Evolutionary conservation across 257 asterid genomes (phyloP).

Genomic region (Penstemon davidsonii): DNA sequence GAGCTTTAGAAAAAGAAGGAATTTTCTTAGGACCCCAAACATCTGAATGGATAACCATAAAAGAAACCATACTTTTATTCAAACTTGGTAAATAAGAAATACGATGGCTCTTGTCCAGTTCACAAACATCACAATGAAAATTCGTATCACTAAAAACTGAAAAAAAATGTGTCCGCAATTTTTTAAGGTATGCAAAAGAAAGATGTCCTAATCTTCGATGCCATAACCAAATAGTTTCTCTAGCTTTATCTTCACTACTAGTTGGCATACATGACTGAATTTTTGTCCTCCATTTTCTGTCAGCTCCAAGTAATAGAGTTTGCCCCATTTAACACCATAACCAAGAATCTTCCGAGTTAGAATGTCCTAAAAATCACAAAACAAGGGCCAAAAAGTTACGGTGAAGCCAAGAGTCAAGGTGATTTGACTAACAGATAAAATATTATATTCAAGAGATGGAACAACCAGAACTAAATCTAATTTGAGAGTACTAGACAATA

Average conservation of each 20-base stretch:
- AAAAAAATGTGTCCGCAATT: no score
- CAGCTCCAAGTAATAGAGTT: conserved; percentile 17
- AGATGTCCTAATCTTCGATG: no score
- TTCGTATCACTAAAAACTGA: no score
- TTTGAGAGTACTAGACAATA: neutral
- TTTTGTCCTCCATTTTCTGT: neutral
- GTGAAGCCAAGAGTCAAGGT: neutral
- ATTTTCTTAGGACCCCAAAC: no score
- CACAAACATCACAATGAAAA: no score
- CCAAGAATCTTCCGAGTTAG: conserved; percentile 21
- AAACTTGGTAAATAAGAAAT: no score
- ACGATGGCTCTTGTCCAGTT: no score
- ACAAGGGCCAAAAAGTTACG: conserved; percentile 24
- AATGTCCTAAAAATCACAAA: conserved; percentile 28
- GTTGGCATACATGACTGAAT: neutral
- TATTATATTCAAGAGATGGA: conserved; percentile 21
- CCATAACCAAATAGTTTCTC: neutral
- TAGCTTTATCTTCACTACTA: neutral
- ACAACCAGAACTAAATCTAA: neutral
- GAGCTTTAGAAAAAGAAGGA: no score
- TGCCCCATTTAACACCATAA: conserved; percentile 21
- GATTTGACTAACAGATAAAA: conserved; percentile 7
- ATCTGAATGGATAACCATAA: no score
- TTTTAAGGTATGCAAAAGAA: no score
- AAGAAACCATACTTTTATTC: no score